Percentiles rank a stretch among this genome's conserved stretches.
Conservation (phyloP, 495 filamentous ascomycete genomes). For the Lophium mytilinum region DNA sequence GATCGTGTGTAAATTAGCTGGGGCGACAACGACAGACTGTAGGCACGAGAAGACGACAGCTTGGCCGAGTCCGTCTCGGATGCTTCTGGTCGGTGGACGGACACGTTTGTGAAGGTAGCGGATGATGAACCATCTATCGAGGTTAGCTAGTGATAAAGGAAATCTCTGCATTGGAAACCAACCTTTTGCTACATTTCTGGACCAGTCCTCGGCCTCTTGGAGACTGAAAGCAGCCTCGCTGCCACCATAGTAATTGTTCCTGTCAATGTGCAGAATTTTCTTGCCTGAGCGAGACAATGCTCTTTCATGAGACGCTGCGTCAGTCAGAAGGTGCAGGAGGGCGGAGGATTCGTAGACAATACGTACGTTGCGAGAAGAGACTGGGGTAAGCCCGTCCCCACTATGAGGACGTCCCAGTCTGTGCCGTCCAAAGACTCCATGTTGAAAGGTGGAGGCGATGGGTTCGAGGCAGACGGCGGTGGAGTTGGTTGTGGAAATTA, state of each 20-base stretch:
- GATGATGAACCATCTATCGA: neutral
- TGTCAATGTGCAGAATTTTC: conserved; percentile 84
- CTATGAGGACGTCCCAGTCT: conserved; percentile 84
- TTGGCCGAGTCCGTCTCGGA: conserved; percentile 33
- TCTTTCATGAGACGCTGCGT: conserved; percentile 56
- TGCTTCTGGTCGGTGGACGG: conserved; percentile 9
- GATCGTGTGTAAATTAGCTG: conserved; percentile 82
- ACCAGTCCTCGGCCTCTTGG: conserved; percentile 75
- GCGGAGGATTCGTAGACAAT: conserved; percentile 10
- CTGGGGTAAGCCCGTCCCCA: conserved; percentile 81
- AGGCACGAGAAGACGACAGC: conserved; percentile 62
- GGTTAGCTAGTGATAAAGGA: neutral
- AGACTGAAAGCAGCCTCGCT: conserved; percentile 80
- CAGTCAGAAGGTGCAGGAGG: conserved; percentile 49
- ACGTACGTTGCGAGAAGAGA: conserved; percentile 90
- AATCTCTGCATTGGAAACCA: neutral
- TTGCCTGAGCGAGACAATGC: conserved; percentile 86
- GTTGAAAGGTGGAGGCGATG: conserved; percentile 26
- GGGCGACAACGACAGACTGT: conserved; percentile 76
- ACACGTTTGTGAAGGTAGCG: conserved; percentile 14
- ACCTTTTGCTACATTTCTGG: conserved; percentile 43
- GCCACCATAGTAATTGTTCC: conserved; percentile 81
- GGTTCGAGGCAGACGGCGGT: conserved; percentile 1
- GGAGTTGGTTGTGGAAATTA: conserved; percentile 1
- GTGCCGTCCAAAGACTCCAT: conserved; percentile 81